Evolutionary conservation across 441 rosid genomes (phyloP), one percentile per base, ranked within the genome.

Genomic region (Mallotus repandus): DNA sequence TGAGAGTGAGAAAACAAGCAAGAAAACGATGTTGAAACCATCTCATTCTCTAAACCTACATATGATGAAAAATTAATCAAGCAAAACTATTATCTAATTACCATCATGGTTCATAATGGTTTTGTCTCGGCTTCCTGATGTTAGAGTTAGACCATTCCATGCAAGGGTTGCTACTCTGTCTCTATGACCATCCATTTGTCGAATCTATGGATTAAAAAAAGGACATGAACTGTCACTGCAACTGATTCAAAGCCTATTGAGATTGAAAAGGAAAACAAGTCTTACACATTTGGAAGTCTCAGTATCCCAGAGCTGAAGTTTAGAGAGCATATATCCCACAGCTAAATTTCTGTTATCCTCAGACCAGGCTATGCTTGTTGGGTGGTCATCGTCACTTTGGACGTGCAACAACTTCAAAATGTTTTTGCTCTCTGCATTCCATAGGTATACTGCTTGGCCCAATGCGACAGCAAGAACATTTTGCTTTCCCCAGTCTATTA

Each of bases 401-500:
- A 65, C 77, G 49, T 57, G 71, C 22, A 72, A 61, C 73, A 83
- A 65, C 61, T 67, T 81, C 5, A 68, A 67, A 10, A 72, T 73
- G 4, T 52, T 25, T 9, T 69, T 58, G 35, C 68, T 83, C 73
- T 76, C 69, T 0, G 87, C 46, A 63, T 82, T 82, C 86, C 87
- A 85, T 7, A 88, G 72, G 72, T 82, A 85, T 12, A 82, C 21
- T 2, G 58, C 74, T 12, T 70, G 16, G 2, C 86, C 86, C 70
- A 86, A 71, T 38, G 87, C 85, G 46, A 85, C 81, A 48, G 83
- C 86, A 53, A 84, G 78, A 71, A 85, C n/a, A 59, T 83, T 80
- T 81, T 80, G 86, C 57, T 58, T 79, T 19, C 89, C 92, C 92
- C 86, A 88, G 41, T 83, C 87, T 66, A 85, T 70, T 21, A 82